Percentiles rank a stretch among this genome's conserved stretches.
phyloP scores from a whole-genome alignment of 1,139 yeast genomes.

The Kurtzmaniella quercitrusa region DNA sequence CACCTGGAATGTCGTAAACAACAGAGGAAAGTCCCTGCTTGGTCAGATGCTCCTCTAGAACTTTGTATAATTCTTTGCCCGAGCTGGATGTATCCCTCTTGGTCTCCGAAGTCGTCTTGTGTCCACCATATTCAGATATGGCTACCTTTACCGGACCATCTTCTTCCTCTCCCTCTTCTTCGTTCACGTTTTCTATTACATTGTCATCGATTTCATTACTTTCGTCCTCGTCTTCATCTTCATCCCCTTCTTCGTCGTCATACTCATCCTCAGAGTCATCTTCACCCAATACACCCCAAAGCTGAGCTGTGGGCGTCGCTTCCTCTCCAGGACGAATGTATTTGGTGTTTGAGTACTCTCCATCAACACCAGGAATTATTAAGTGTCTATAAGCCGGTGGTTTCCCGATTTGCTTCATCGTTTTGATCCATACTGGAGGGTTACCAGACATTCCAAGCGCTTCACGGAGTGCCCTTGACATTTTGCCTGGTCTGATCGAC shows the following conservation, averaged over 20 bases:
- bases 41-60: conserved; percentile 20
- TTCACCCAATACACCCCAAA: conserved; percentile 16
- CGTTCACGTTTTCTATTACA: conserved; percentile 11
- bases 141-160: conserved; percentile 10
- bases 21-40: background rate
- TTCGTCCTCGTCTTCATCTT: conserved; percentile 16
- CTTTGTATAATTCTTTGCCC: conserved; percentile 22
- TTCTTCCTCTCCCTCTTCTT: conserved; percentile 11
- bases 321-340: conserved; percentile 10
- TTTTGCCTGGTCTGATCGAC: conserved; percentile 60
- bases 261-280: conserved; percentile 31
- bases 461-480: conserved; percentile 52
- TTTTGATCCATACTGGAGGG: conserved; percentile 77
- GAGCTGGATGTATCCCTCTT: background rate
- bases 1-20: conserved; percentile 4
- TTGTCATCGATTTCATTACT: conserved; percentile 17
- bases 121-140: conserved; percentile 15
- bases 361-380: conserved; percentile 52
- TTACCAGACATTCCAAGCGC: conserved; percentile 60
- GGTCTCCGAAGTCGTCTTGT: background rate
- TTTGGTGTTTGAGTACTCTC: conserved; percentile 26
- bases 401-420: conserved; percentile 69
- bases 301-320: conserved; percentile 9
- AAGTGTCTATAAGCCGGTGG: conserved; percentile 81
- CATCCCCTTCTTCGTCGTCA: conserved; percentile 27